These are phyloP conservation scores for Heliosperma pusillum DNA, from an alignment of 148 eudicot genomes.

Conservation along the genomic window DNA sequence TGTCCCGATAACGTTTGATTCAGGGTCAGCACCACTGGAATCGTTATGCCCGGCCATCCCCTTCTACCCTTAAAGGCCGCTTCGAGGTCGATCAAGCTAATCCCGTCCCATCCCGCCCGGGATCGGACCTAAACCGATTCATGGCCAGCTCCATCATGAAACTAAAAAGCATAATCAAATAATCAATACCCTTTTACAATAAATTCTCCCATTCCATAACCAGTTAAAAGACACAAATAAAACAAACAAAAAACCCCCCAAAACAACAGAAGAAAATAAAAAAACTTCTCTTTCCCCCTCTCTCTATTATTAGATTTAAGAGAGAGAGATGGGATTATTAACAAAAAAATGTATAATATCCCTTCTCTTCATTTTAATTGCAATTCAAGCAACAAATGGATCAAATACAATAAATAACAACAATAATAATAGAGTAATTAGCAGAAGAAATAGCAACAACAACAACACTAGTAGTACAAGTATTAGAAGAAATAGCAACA, in stretches of 20 bases:
- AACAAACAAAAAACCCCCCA: neutral
- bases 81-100: too few species aligned
- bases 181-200: too few species aligned
- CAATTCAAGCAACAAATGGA: neutral
- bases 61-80: too few species aligned
- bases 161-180: neutral
- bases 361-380: neutral
- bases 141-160: too few species aligned
- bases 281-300: neutral
- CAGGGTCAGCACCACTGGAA: too few species aligned
- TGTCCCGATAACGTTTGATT: too few species aligned
- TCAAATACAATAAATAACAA: neutral
- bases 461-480: neutral
- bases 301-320: neutral
- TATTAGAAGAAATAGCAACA: constrained; percentile 5
- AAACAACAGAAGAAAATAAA: neutral
- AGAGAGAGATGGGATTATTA: neutral
- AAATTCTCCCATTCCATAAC: neutral
- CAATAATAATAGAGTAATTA: neutral
- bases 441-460: neutral
- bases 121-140: too few species aligned
- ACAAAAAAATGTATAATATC: neutral
- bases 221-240: neutral
- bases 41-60: too few species aligned
- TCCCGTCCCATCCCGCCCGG: too few species aligned